Conservation (phyloP, 1,139 yeast species). For the Arxiozyma heterogenica region DNA sequence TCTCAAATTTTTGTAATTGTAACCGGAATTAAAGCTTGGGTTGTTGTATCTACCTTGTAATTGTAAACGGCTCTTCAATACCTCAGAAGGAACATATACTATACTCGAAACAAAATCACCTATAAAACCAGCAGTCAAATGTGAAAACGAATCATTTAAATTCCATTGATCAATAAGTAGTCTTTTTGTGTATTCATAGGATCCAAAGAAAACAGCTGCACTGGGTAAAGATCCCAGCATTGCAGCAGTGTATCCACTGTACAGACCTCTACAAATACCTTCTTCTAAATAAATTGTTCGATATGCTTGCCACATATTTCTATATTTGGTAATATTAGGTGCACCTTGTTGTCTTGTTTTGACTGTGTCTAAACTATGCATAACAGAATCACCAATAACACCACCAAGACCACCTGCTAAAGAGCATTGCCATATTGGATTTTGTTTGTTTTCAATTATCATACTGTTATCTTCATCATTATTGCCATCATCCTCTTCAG, state of each 20-base stretch:
- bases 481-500: background rate
- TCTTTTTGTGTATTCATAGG: slow-evolving; percentile 78
- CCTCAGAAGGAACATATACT: slow-evolving; percentile 96
- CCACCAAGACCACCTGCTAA: slow-evolving; percentile 95
- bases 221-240: slow-evolving; percentile 87
- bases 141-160: slow-evolving; percentile 72
- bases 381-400: slow-evolving; percentile 78
- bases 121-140: slow-evolving; percentile 74
- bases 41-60: slow-evolving; percentile 83
- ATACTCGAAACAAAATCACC: slow-evolving; percentile 88
- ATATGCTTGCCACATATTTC: slow-evolving; percentile 61
- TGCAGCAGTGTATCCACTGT: slow-evolving; percentile 90
- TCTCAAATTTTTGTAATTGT: slow-evolving; percentile 64
- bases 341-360: slow-evolving; percentile 96
- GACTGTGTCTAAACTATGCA: slow-evolving; percentile 95
- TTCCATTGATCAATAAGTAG: slow-evolving; percentile 52
- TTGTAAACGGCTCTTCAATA: slow-evolving; percentile 85
- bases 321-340: slow-evolving; percentile 56
- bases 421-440: slow-evolving; percentile 37
- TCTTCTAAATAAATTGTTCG: slow-evolving; percentile 66
- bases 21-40: slow-evolving; percentile 70
- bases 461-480: background rate
- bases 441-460: background rate
- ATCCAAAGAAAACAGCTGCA: slow-evolving; percentile 83
- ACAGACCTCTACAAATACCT: slow-evolving; percentile 76